phyloP scores from a whole-genome alignment of 345 rosid genomes.

The Noccaea bulbosa region DNA sequence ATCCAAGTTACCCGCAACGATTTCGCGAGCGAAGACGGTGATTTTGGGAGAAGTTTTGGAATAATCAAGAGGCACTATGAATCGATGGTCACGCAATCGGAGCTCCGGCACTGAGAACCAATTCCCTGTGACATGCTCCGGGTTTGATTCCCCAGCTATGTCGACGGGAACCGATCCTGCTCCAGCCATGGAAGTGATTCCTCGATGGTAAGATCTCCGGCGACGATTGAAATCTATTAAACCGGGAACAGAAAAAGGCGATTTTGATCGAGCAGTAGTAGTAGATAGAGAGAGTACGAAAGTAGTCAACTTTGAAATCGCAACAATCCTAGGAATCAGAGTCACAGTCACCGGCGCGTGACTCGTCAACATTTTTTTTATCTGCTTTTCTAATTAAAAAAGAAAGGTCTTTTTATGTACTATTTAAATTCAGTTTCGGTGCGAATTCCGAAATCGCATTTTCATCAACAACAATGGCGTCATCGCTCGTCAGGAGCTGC shows the following conservation, averaged over 20 bases:
- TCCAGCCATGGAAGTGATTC: slow-evolving; percentile 48
- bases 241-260: slow-evolving; percentile 13
- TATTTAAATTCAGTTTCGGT: neutral
- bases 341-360: slow-evolving; percentile 37
- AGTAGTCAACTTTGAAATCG: slow-evolving; percentile 45
- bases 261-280: slow-evolving; percentile 2
- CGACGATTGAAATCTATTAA: slow-evolving; percentile 20
- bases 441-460: neutral
- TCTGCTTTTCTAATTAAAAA: neutral
- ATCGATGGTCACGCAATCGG: slow-evolving; percentile 80
- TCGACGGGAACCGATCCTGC: slow-evolving; percentile 13
- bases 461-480: slow-evolving; percentile 38
- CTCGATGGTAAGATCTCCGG: slow-evolving; percentile 30
- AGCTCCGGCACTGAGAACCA: slow-evolving; percentile 89
- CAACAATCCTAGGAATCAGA: slow-evolving; percentile 26
- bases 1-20: slow-evolving; percentile 63
- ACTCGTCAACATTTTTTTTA: slow-evolving; percentile 29
- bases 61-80: slow-evolving; percentile 81
- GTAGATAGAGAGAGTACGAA: slow-evolving; percentile 30
- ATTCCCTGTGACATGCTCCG: slow-evolving; percentile 58
- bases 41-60: slow-evolving; percentile 54
- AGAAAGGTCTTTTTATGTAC: neutral
- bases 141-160: slow-evolving; percentile 19
- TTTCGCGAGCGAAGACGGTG: slow-evolving; percentile 80
- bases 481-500: slow-evolving; percentile 25